Evolutionary conservation across 495 filamentous ascomycete species (phyloP).

Genomic region (Ramalina peruviana): DNA sequence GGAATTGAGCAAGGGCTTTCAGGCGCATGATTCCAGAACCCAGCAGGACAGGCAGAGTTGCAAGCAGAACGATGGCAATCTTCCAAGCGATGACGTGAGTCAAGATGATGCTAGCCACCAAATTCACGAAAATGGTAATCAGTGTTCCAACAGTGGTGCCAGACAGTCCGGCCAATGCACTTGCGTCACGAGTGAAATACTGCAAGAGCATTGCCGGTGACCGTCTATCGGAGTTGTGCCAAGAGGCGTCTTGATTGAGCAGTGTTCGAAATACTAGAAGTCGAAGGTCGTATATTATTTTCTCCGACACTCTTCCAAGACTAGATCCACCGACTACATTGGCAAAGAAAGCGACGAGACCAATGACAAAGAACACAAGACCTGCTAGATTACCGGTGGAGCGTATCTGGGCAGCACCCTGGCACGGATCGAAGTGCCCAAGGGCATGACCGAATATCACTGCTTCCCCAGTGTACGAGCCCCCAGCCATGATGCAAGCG

Average conservation of each 20-base stretch:
- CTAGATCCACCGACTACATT: slow-evolving; percentile 35
- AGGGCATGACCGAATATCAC: slow-evolving; percentile 41
- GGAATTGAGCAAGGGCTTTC: slow-evolving; percentile 31
- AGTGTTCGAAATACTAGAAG: slow-evolving; percentile 37
- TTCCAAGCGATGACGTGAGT: slow-evolving; percentile 46
- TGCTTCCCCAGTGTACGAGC: slow-evolving; percentile 34
- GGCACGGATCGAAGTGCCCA: slow-evolving; percentile 31
- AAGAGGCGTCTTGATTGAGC: slow-evolving; percentile 39
- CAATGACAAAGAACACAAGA: slow-evolving; percentile 42
- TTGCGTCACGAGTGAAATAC: slow-evolving; percentile 36
- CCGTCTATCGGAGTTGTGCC: slow-evolving; percentile 37
- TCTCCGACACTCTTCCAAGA: slow-evolving; percentile 39
- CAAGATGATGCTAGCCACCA: slow-evolving; percentile 37
- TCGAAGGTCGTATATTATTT: slow-evolving; percentile 34
- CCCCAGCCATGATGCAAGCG: slow-evolving; percentile 30
- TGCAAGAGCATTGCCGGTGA: slow-evolving; percentile 32
- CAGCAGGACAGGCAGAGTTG: slow-evolving; percentile 37
- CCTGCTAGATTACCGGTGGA: slow-evolving; percentile 34
- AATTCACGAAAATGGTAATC: slow-evolving; percentile 31
- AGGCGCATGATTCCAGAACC: slow-evolving; percentile 38
- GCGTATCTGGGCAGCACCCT: slow-evolving; percentile 22
- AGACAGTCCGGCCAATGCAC: slow-evolving; percentile 33
- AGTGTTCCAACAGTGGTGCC: slow-evolving; percentile 32
- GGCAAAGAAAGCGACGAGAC: slow-evolving; percentile 37
- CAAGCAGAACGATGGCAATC: slow-evolving; percentile 41